Evolutionary conservation across 805 yeast species (phyloP).

Genomic region (Helenozyma baotianmanensis): DNA sequence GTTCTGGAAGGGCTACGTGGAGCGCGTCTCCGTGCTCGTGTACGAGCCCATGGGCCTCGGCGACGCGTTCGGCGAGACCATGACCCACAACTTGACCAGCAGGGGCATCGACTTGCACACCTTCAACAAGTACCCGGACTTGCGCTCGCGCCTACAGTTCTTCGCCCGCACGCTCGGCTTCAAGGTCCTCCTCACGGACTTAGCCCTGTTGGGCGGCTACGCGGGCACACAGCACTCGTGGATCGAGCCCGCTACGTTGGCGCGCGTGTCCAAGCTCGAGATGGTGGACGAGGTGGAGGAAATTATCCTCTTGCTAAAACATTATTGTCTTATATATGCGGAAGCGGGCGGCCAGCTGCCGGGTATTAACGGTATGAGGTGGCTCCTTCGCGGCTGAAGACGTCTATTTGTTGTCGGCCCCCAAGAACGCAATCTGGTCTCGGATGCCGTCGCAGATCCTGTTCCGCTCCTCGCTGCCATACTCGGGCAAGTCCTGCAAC

Average conservation of each 20-base stretch:
- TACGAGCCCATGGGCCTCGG: slow-evolving; percentile 70
- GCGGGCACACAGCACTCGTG: slow-evolving; percentile 29
- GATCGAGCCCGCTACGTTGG: slow-evolving; percentile 38
- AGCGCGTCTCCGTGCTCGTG: slow-evolving; percentile 35
- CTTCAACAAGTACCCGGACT: slow-evolving; percentile 48
- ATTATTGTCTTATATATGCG: slow-evolving; percentile 45
- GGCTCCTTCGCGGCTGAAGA: too few species aligned
- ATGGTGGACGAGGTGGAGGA: slow-evolving; percentile 76
- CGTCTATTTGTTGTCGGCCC: neutral
- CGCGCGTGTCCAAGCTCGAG: slow-evolving; percentile 51
- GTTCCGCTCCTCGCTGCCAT: slow-evolving; percentile 17
- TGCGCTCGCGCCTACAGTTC: slow-evolving; percentile 23
- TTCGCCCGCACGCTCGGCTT: slow-evolving; percentile 20
- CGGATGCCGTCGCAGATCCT: slow-evolving; percentile 22
- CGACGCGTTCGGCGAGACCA: slow-evolving; percentile 63
- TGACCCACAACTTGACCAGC: slow-evolving; percentile 54
- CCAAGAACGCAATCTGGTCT: slow-evolving; percentile 22
- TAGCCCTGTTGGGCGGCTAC: slow-evolving; percentile 41
- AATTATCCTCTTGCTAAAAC: slow-evolving; percentile 53
- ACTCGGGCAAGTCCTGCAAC: slow-evolving; percentile 19
- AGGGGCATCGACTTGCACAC: slow-evolving; percentile 64
- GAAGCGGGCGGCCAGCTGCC: slow-evolving; percentile 7
- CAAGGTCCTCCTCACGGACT: slow-evolving; percentile 40
- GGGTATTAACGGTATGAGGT: slow-evolving; percentile 1
- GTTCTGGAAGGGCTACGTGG: slow-evolving; percentile 34